These are phyloP conservation scores for Pseudopithomyces maydicus DNA, from an alignment of 2,329 filamentous ascomycete genomes.

Conservation along the genomic window DNA sequence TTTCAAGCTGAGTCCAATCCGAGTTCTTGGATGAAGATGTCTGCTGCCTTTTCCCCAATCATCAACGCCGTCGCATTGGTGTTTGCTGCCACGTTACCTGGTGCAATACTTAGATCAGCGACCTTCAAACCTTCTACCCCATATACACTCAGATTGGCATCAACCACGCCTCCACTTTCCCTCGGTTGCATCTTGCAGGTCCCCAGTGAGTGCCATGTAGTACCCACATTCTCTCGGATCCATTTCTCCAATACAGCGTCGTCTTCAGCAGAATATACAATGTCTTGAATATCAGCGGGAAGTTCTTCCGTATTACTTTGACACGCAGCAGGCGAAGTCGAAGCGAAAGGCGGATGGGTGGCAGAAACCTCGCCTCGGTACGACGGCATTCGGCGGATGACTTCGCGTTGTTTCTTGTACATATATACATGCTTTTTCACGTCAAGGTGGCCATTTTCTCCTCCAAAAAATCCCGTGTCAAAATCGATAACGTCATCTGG, in stretches of 20 bases:
- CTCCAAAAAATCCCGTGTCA: constrained; percentile 61
- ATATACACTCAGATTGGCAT: constrained; percentile 21
- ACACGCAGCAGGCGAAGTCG: constrained; percentile 52
- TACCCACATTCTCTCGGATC: constrained; percentile 46
- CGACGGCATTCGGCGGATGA: constrained; percentile 60
- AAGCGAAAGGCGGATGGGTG: constrained; percentile 46
- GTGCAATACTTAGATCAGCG: constrained; percentile 27
- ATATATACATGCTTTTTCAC: constrained; percentile 64
- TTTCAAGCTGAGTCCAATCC: constrained; percentile 18
- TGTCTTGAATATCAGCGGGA: constrained; percentile 39
- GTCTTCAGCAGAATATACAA: constrained; percentile 57
- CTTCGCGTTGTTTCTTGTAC: constrained; percentile 69
- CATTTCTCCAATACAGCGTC: constrained; percentile 53
- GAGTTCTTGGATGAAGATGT: constrained; percentile 40
- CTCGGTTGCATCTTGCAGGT: constrained; percentile 35
- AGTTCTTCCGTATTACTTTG: constrained; percentile 36
- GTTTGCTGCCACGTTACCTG: constrained; percentile 23
- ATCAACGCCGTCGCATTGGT: constrained; percentile 33
- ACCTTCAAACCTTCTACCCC: constrained; percentile 28
- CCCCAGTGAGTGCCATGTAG: constrained; percentile 46
- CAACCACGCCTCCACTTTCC: constrained; percentile 29
- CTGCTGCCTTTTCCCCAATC: constrained; percentile 26
- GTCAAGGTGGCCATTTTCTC: constrained; percentile 59
- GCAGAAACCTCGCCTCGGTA: constrained; percentile 52
- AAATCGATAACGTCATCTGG: constrained; percentile 58